Evolutionary conservation across 163 green algal species (phyloP).

Genomic region (Scenedesmus sp.): DNA sequence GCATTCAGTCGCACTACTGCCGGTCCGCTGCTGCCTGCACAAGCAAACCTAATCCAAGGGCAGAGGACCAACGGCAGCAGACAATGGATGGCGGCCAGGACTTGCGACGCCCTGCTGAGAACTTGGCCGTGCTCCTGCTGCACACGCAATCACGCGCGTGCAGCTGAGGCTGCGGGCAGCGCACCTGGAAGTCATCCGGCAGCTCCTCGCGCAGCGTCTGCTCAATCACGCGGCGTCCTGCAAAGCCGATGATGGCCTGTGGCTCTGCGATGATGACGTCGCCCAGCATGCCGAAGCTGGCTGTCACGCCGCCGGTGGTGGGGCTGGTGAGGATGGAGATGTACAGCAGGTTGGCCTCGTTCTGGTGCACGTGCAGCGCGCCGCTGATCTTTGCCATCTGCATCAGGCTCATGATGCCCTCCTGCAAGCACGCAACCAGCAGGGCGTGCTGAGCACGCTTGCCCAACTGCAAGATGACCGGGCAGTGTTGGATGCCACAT

Average conservation of each 20-base stretch:
- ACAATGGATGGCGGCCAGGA: too few species aligned
- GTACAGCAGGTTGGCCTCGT: conserved; percentile 79
- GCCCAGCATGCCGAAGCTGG: conserved; percentile 83
- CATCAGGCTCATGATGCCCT: conserved; percentile 65
- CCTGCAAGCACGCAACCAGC: conserved; percentile 1
- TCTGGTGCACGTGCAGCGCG: conserved; percentile 81
- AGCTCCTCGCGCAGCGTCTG: conserved; percentile 77
- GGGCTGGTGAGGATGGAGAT: conserved; percentile 81
- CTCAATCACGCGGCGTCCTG: conserved; percentile 84
- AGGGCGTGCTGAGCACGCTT: not conserved
- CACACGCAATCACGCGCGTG: not conserved
- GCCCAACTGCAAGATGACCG: not conserved
- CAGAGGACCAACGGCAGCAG: too few species aligned
- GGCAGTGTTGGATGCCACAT: not conserved
- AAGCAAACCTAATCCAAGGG: too few species aligned
- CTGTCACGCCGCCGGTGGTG: conserved; percentile 83
- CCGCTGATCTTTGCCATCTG: conserved; percentile 82
- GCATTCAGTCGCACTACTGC: too few species aligned
- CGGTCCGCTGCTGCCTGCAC: too few species aligned
- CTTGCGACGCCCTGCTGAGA: too few species aligned
- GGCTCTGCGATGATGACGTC: conserved; percentile 85
- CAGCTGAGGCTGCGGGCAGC: not conserved
- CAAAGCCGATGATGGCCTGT: conserved; percentile 85
- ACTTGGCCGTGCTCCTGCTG: too few species aligned
- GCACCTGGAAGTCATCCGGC: conserved; percentile 78